Evolutionary conservation across 345 rosid species (phyloP).

Genomic region (Syzygium aqueum): DNA sequence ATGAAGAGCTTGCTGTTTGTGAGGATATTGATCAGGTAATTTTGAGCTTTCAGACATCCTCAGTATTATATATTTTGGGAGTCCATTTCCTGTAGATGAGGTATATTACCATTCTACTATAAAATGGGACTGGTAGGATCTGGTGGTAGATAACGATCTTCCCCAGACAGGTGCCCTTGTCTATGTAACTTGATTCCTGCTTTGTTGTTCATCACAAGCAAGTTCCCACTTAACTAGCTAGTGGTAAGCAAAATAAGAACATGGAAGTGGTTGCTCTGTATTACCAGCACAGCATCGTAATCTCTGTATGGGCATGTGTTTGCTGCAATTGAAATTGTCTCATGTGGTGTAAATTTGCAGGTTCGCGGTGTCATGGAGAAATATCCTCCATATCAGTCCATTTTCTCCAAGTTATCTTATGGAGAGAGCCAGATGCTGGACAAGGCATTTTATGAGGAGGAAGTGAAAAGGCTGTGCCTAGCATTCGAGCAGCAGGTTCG

Average conservation of each 20-base stretch:
- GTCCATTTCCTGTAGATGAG: background rate
- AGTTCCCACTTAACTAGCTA: background rate
- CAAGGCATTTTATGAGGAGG: conserved; percentile 97
- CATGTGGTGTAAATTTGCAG: conserved; percentile 15
- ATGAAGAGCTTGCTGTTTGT: conserved; percentile 11
- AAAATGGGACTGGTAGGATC: background rate
- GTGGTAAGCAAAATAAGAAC: background rate
- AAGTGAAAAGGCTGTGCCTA: conserved; percentile 96
- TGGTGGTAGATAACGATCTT: background rate
- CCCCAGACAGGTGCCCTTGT: background rate
- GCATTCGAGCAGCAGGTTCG: conserved; percentile 95
- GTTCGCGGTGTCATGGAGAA: conserved; percentile 92
- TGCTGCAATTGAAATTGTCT: background rate
- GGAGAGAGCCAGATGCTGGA: conserved; percentile 99
- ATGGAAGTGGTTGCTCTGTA: background rate
- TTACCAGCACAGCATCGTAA: background rate
- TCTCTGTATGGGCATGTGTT: background rate
- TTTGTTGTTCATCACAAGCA: background rate
- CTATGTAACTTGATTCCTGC: background rate
- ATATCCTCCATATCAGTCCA: conserved; percentile 87
- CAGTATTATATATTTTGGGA: background rate
- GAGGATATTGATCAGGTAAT: conserved; percentile 16
- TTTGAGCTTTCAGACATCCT: background rate
- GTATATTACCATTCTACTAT: background rate
- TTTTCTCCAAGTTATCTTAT: conserved; percentile 76